Evolutionary conservation across 345 rosid species (phyloP).

Genomic region (Linum lewisii): DNA sequence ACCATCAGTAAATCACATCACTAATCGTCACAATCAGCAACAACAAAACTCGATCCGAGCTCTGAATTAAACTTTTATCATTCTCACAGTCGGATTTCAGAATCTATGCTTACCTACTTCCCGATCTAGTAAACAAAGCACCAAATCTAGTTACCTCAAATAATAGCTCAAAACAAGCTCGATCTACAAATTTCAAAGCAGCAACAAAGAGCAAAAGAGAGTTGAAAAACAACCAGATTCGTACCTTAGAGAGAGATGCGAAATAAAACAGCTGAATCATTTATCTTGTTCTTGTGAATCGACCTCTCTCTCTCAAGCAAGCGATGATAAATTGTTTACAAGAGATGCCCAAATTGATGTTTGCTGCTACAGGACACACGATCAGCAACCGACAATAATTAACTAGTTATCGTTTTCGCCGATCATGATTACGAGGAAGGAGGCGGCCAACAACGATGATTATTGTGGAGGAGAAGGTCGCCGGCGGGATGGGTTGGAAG

Average conservation of each 20-base stretch:
- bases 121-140: not conserved
- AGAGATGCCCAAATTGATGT: no score
- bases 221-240: not conserved
- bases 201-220: not conserved
- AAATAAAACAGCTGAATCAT: not conserved
- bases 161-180: not conserved
- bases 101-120: not conserved
- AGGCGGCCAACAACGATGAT: no score
- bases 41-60: not conserved
- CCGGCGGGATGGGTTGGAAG: no score
- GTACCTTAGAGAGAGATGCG: not conserved
- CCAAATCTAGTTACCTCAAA: not conserved
- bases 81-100: no score
- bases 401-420: no score
- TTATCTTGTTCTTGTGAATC: not conserved
- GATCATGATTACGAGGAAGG: no score
- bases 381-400: no score
- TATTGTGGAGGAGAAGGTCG: no score
- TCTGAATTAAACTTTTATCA: not conserved
- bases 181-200: not conserved
- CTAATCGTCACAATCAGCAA: not conserved
- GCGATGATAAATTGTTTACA: no score
- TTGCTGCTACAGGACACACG: no score
- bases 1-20: no score
- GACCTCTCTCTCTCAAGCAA: not conserved